Base-by-base conservation (phyloP, 257 asterid genomes). In the Nicotiana attenuata region DNA sequence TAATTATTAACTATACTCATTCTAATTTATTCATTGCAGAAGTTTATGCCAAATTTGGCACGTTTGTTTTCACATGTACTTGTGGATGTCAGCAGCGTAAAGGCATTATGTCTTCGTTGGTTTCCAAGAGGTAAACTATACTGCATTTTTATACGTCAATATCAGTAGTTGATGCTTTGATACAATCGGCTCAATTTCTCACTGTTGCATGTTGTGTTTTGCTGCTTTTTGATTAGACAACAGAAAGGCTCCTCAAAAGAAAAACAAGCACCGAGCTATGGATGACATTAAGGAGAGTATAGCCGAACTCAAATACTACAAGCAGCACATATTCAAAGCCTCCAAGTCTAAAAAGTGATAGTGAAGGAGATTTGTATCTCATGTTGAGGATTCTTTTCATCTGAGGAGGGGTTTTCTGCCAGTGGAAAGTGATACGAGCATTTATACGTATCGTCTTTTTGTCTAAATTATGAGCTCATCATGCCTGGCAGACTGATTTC, bases 41-140 rank as follows among this genome's bases (percentile, higher is more conserved):
- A 91, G 84, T 94, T 90, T 87, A 96, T 96, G 99, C 98, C 99
- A 55, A 91, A 91, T 65, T 86, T 96, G 94, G 99, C 99, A 35
- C 88, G 94, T 50, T 92, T 96, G 79, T 93, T 96, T 91, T 84
- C 93, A 17, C 99, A 94, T 76, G 89, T 93, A 28, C 83, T 94
- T n/a, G 99, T 96, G 66, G 99, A 96, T 66, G 98, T 96, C 82
- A 96, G 99, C 91, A 94, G 97, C 22, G 82, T 96, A 84, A 93
- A 89, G 87, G 97, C 98, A 1, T 69, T 96, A 80, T 94, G 99
- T 79, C 16, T 85, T 77, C 98, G 98, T 35, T 96, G 98, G 99
- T 96, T 84, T 87, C 97, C 97, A 52, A 89, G 80, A 94, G 99
- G 99, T 96, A 86, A 63, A 64, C 69, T 22, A 31, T 50, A 53